Base-by-base conservation (phyloP, 805 yeast genomes). In the Candida methanosorbosa region DNA sequence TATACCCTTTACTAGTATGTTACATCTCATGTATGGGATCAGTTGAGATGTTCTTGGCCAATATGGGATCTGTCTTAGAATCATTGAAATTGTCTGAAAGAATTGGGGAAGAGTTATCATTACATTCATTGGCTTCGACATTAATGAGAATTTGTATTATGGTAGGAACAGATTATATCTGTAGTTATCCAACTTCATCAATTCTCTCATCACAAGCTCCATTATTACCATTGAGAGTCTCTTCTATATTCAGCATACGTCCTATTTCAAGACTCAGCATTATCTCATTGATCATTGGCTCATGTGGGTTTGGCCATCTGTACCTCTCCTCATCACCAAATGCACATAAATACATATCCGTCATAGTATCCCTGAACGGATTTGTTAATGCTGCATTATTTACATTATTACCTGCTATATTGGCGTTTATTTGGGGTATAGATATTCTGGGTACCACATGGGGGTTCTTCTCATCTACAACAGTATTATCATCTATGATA, bases 401-500 rank as follows among this genome's bases (percentile, higher is more conserved):
- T 61, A 87, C 97, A 0, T 59, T 85, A 5, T 83, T 77, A 46
- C 97, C 98, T 3, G 81, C 95, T 0, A 67, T 87, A 12, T 75
- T 87, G 13, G 80, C 94, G 2, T 66, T 79, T 4, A 74, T 83
- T 3, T 92, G 95, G 87, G 97, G 97, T 0, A 70, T 82, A 17
- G 87, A 82, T 29, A 70, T 83, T 23, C 75, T 90, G 57, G 97
- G 97, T 0, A 82, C 95, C 2, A 82, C 90, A 2, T 90, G 95
- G 85, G 97, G 97, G 3, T 64, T 81, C 18, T 83, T 86, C 53
- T 80, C 86, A 71, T 68, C 83, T 24, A 92, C 94, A 0, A 95
- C 96, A 3, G 38, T 24, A 13, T 18, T 27, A 12, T 34, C 34
- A 16, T 18, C 21, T 17, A 19, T 34, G 9, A 17, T 38, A 9